These are phyloP conservation scores for Collariella sp. DNA, from an alignment of 495 filamentous ascomycete genomes.

Conservation along the genomic window DNA sequence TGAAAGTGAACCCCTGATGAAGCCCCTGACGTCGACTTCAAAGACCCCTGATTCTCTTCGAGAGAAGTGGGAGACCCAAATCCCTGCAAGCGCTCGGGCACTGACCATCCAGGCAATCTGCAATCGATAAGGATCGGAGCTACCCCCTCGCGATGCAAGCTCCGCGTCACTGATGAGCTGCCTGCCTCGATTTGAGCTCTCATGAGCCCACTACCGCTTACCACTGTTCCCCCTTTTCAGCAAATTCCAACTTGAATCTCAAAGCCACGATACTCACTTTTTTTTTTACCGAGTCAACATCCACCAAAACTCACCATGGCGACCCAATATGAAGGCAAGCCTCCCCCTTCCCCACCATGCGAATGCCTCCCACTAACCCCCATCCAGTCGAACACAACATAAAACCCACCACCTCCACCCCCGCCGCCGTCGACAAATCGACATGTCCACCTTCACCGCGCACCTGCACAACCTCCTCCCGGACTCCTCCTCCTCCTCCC, in stretches of 20 bases:
- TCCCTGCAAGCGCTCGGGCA: too few relatives aligned
- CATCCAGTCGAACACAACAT: constrained; percentile 80
- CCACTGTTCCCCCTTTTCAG: background rate
- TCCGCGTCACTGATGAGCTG: constrained; percentile 25
- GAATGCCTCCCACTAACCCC: too few relatives aligned
- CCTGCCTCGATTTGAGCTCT: background rate
- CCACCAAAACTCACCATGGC: constrained; percentile 28
- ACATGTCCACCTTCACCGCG: constrained; percentile 82
- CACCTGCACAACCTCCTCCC: constrained; percentile 58
- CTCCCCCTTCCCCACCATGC: background rate
- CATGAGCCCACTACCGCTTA: background rate
- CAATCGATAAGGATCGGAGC: constrained; percentile 1
- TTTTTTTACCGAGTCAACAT: background rate
- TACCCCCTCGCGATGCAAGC: constrained; percentile 14
- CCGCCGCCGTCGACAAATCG: constrained; percentile 54
- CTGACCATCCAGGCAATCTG: constrained; percentile 3
- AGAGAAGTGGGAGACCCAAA: too few relatives aligned
- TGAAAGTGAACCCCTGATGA: too few relatives aligned
- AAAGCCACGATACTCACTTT: background rate
- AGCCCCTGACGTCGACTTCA: too few relatives aligned
- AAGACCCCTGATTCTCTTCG: too few relatives aligned
- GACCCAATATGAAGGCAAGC: constrained; percentile 39
- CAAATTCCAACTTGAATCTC: background rate
- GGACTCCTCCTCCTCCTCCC: constrained; percentile 21
- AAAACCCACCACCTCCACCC: constrained; percentile 31